Conservation (phyloP, 192 early-diverging fungal species). For the Entomortierella chlamydospora region DNA sequence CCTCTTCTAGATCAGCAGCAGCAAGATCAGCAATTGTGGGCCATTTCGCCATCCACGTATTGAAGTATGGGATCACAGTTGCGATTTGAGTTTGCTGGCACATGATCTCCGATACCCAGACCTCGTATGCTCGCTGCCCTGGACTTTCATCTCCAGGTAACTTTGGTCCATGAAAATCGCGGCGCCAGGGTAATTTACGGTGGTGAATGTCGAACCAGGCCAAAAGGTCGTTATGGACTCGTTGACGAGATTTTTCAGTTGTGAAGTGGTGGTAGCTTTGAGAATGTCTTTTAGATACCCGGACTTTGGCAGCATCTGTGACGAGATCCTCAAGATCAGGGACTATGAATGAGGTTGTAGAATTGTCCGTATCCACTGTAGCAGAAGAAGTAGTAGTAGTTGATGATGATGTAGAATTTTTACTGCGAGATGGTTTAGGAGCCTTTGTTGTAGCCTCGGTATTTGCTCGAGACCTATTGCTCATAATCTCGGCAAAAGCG, state of each 20-base stretch:
- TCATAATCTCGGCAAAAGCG: constrained; percentile 38
- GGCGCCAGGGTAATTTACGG: constrained; percentile 75
- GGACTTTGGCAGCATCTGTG: constrained; percentile 23
- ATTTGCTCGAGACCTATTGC: neutral
- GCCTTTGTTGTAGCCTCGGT: neutral
- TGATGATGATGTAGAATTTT: constrained; percentile 1
- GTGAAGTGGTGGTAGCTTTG: constrained; percentile 54
- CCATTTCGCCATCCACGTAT: constrained; percentile 75
- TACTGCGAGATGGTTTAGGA: neutral
- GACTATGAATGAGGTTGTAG: neutral
- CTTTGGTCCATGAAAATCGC: constrained; percentile 31
- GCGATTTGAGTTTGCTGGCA: constrained; percentile 84
- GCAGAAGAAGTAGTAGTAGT: neutral
- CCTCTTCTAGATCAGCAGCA: constrained; percentile 68
- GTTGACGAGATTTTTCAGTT: constrained; percentile 4
- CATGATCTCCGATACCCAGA: constrained; percentile 90
- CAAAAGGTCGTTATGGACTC: constrained; percentile 60
- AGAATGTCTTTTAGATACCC: constrained; percentile 15
- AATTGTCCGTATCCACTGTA: neutral
- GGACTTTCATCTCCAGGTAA: constrained; percentile 11
- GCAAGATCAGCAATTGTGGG: constrained; percentile 79
- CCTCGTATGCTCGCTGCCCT: constrained; percentile 72
- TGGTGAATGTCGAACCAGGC: constrained; percentile 72
- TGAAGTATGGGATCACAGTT: constrained; percentile 77
- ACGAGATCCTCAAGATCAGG: constrained; percentile 49